Percentiles rank a stretch among this genome's conserved stretches.
Evolutionary conservation across 805 yeast species (phyloP).

Genomic region (Saturnispora zaruensis): DNA sequence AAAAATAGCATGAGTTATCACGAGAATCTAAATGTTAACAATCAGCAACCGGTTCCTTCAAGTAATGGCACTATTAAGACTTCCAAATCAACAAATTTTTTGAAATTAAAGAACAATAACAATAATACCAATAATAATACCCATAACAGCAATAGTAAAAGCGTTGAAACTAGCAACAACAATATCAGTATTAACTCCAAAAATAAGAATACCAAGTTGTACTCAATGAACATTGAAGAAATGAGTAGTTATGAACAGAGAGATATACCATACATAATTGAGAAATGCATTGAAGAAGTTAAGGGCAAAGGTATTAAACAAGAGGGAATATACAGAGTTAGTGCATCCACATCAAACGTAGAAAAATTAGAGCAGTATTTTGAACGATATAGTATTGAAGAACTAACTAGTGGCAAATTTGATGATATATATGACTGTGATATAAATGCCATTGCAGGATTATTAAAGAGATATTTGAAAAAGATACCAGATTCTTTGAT

Average conservation of each 20-base stretch:
- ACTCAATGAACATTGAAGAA: constrained; percentile 50
- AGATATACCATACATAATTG: constrained; percentile 60
- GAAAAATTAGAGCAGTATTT: constrained; percentile 33
- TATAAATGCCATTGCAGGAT: constrained; percentile 78
- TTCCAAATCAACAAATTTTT: constrained; percentile 40
- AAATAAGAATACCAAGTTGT: constrained; percentile 13
- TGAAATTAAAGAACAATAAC: constrained; percentile 24
- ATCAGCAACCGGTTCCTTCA: neutral
- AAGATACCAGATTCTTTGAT: constrained; percentile 80
- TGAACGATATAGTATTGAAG: constrained; percentile 21
- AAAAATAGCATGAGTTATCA: constrained; percentile 6
- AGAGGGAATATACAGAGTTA: constrained; percentile 87
- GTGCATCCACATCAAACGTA: constrained; percentile 71
- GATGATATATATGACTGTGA: constrained; percentile 34
- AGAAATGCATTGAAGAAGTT: constrained; percentile 66
- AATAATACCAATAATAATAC: constrained; percentile 15
- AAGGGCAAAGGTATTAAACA: constrained; percentile 64
- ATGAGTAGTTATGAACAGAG: constrained; percentile 56
- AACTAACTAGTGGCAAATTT: constrained; percentile 25
- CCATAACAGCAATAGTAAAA: constrained; percentile 1
- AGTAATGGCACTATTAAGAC: constrained; percentile 32
- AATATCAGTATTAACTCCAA: constrained; percentile 15
- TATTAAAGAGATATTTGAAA: constrained; percentile 79
- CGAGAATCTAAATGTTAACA: neutral
- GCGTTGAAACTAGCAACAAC: neutral